phyloP scores from a whole-genome alignment of 768 basidiomycete species.

The Porphyrellus cyaneotinctus region DNA sequence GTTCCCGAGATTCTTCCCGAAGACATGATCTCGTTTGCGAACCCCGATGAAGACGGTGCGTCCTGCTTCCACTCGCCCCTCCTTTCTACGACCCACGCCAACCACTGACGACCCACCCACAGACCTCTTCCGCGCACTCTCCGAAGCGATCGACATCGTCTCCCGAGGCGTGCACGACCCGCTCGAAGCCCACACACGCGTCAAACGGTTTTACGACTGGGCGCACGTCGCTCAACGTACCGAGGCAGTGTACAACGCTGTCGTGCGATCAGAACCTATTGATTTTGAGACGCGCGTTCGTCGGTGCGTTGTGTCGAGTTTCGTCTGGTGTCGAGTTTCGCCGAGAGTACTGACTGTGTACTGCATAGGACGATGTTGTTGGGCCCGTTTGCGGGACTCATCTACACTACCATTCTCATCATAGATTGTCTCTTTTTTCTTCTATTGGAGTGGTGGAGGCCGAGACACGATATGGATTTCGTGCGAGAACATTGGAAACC shows the following conservation, averaged over 20 bases:
- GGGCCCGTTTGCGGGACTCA: conserved; percentile 79
- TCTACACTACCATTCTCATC: conserved; percentile 82
- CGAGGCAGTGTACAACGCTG: conserved; percentile 74
- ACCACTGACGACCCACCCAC: not conserved
- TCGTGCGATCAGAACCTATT: conserved; percentile 54
- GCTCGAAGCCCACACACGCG: conserved; percentile 64
- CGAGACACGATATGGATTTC: conserved; percentile 71
- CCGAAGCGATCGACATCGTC: conserved; percentile 73
- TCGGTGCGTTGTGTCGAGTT: conserved; percentile 44
- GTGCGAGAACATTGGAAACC: conserved; percentile 64
- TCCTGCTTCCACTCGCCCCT: not conserved
- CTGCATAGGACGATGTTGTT: conserved; percentile 64
- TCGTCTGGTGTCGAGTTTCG: not conserved
- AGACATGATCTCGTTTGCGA: conserved; percentile 94
- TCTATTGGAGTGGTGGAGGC: conserved; percentile 81
- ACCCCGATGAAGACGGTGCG: conserved; percentile 90
- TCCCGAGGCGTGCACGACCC: conserved; percentile 69
- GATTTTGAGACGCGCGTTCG: conserved; percentile 76
- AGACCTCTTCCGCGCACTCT: conserved; percentile 86
- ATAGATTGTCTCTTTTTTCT: conserved; percentile 88
- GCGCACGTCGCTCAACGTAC: conserved; percentile 71
- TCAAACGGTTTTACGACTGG: conserved; percentile 89
- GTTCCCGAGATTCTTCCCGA: conserved; percentile 92
- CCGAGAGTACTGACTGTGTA: not conserved
- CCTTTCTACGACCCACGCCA: not conserved